These are phyloP conservation scores for Lodderomyces pseudojiufengensis DNA, from an alignment of 1,139 yeast genomes.

Conservation along the genomic window DNA sequence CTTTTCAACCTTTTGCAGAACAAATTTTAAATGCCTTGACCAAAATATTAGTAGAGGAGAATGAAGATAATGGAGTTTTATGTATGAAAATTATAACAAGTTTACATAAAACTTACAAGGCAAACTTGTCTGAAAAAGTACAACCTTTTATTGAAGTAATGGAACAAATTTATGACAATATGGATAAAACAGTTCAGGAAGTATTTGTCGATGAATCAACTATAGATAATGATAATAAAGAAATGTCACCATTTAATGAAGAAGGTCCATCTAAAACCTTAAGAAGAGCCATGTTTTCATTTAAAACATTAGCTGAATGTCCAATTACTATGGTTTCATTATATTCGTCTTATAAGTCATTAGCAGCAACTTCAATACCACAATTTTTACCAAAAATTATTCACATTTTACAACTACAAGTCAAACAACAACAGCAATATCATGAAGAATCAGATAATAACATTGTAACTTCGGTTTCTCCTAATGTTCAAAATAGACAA, in stretches of 20 bases:
- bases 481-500: slow-evolving; percentile 72
- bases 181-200: slow-evolving; percentile 70
- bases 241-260: slow-evolving; percentile 30
- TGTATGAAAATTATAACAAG: slow-evolving; percentile 90
- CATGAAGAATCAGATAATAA: slow-evolving; percentile 57
- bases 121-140: slow-evolving; percentile 65
- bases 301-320: slow-evolving; percentile 91
- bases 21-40: slow-evolving; percentile 61
- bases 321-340: slow-evolving; percentile 95
- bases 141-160: slow-evolving; percentile 77
- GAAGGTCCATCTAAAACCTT: slow-evolving; percentile 40
- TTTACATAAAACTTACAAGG: slow-evolving; percentile 80
- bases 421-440: slow-evolving; percentile 42
- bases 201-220: slow-evolving; percentile 36
- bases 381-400: slow-evolving; percentile 80
- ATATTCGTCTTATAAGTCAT: slow-evolving; percentile 78
- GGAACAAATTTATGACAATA: slow-evolving; percentile 72
- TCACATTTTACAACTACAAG: slow-evolving; percentile 71
- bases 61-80: slow-evolving; percentile 92
- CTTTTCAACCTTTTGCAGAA: slow-evolving; percentile 68
- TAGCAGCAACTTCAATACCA: slow-evolving; percentile 70
- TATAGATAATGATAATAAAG: slow-evolving; percentile 1
- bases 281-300: slow-evolving; percentile 67
- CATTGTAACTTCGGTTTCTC: slow-evolving; percentile 50
- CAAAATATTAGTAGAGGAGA: slow-evolving; percentile 63